Base-by-base conservation (phyloP, 176 grass and related monocot species). In the Chrysopogon serrulatus region DNA sequence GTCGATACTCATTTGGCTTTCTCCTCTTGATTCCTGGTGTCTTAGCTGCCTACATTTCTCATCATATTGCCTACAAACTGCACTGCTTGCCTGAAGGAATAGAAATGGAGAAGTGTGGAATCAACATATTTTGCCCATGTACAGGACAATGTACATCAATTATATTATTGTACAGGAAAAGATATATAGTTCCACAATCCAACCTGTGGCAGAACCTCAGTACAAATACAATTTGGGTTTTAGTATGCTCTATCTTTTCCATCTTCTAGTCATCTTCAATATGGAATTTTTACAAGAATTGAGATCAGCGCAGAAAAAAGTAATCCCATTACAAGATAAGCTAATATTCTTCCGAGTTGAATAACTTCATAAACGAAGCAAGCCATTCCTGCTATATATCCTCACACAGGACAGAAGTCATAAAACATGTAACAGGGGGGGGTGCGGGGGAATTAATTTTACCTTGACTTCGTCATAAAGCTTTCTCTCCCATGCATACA, bases 391-490 rank as follows among this genome's bases (percentile, higher is more conserved):
- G 1, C 27, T 61, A 71, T 44, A 82, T 51, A 69, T 76, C 48
- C n/a, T 60, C 45, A 67, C 60, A 88, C 18, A 73, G 30, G 27
- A 40, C 74, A 74, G 33, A 77, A 57, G 33, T 60, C 33, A 76
- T 67, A 16, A 42, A 82, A 86, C 44, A 73, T 35, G 86, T 54
- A 71, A 64, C 2, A 57, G n/a, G n/a, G n/a, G n/a, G n/a, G n/a
- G n/a, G n/a, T n/a, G n/a, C n/a, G n/a, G n/a, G n/a, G n/a, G n/a
- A n/a, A n/a, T n/a, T n/a, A n/a, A 1, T 41, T 65, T 87, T 94
- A 98, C 96, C 96, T 99, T 99, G 62, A 99, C 93, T 91, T 99
- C 96, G 76, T 99, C 96, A 87, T 87, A 99, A 79, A 99, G 93
- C 81, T 96, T 96, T 76, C 93, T 93, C 83, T 99, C 96, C 96